A percentile compares a stretch with the other conserved stretches of the same genome.
phyloP scores from a whole-genome alignment of 176 grass and related monocot species.

The Phragmites australis region DNA sequence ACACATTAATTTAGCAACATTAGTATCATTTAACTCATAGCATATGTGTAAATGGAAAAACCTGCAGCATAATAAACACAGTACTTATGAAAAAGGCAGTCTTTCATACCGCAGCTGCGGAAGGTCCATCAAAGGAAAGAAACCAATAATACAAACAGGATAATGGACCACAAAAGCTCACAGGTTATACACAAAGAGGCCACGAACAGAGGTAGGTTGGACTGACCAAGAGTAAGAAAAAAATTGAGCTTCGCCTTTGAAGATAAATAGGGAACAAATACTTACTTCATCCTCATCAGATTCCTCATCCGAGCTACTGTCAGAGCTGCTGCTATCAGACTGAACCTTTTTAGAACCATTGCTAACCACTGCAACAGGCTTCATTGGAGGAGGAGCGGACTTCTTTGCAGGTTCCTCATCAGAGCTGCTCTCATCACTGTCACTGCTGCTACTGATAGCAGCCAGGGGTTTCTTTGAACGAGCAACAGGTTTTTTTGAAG shows the following conservation, averaged over 20 bases:
- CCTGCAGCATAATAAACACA: neutral
- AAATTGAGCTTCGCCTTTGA: neutral
- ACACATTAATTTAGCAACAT: neutral
- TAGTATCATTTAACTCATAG: neutral
- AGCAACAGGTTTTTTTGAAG: neutral
- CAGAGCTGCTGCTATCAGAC: conserved; percentile 55
- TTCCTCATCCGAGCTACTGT: conserved; percentile 61
- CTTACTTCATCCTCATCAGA: conserved; percentile 58
- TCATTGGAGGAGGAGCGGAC: conserved; percentile 30
- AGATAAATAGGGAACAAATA: conserved; percentile 12
- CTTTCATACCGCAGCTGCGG: neutral
- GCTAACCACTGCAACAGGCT: conserved; percentile 29
- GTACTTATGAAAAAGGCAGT: neutral
- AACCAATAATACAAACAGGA: neutral
- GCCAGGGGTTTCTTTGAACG: neutral
- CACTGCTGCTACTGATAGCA: conserved; percentile 31
- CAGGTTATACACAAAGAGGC: neutral
- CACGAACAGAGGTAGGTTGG: neutral
- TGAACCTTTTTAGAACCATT: conserved; percentile 61
- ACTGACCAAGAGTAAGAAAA: neutral
- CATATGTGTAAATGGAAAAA: neutral
- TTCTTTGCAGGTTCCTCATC: conserved; percentile 64
- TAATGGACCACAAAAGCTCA: neutral
- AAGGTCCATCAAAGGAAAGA: neutral
- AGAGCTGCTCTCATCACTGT: conserved; percentile 40